These are phyloP conservation scores for Venturia oleaginea DNA, from an alignment of 2,329 filamentous ascomycete genomes.

Conservation along the genomic window DNA sequence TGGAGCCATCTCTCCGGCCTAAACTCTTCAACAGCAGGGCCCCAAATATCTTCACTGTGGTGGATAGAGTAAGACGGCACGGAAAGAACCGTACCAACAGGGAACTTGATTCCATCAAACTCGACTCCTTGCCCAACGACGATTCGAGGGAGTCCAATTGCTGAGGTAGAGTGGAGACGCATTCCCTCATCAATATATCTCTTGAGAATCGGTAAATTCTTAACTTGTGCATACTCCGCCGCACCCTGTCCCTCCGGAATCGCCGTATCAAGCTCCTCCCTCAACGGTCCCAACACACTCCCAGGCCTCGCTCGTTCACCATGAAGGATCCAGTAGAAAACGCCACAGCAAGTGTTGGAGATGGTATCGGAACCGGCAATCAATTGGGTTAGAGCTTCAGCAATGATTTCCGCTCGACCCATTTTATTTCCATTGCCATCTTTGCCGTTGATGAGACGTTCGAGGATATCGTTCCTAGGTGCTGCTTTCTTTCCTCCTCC, in stretches of 20 bases:
- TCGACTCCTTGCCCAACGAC: constrained; percentile 57
- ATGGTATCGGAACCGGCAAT: constrained; percentile 73
- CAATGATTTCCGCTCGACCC: constrained; percentile 69
- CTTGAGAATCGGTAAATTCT: constrained; percentile 65
- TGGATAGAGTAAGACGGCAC: constrained; percentile 42
- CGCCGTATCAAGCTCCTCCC: constrained; percentile 53
- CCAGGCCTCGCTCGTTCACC: constrained; percentile 57
- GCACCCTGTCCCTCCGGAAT: constrained; percentile 39
- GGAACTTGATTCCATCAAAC: constrained; percentile 60
- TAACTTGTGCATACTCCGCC: constrained; percentile 62
- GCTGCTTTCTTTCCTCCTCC: constrained; percentile 35
- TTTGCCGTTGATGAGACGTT: constrained; percentile 73
- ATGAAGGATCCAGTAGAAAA: constrained; percentile 65
- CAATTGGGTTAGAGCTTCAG: constrained; percentile 80
- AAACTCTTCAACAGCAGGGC: constrained; percentile 39
- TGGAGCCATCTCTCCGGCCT: constrained; percentile 40
- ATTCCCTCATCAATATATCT: constrained; percentile 74
- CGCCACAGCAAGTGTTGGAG: constrained; percentile 70
- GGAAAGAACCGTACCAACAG: constrained; percentile 41
- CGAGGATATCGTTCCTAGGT: constrained; percentile 64
- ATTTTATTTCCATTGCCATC: constrained; percentile 71
- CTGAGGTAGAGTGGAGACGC: constrained; percentile 76
- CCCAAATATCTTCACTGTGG: constrained; percentile 38
- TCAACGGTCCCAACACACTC: constrained; percentile 66
- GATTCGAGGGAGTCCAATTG: constrained; percentile 71